Evolutionary conservation across 1,284 basidiomycete genomes (phyloP).

Genomic region (Leccinum insolens): DNA sequence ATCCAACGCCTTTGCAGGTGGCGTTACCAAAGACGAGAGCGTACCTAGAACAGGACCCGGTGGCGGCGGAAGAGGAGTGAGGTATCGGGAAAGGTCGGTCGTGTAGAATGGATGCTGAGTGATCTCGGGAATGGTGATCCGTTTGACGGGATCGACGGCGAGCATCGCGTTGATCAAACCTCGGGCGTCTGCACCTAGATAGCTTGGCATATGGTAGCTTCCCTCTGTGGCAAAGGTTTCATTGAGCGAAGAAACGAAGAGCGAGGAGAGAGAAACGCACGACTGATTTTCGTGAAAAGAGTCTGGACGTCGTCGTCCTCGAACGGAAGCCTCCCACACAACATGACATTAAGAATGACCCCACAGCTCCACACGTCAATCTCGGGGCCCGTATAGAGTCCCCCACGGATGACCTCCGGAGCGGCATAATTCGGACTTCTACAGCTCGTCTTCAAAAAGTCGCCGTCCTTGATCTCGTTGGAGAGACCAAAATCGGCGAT

Average conservation of each 20-base stretch:
- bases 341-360: conserved; percentile 94
- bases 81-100: conserved; percentile 83
- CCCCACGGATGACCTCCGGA: conserved; percentile 92
- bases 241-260: neutral
- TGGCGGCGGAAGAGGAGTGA: conserved; percentile 80
- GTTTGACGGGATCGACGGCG: conserved; percentile 88
- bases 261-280: conserved; percentile 67
- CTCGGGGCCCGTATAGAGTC: conserved; percentile 92
- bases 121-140: conserved; percentile 91
- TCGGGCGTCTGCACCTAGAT: conserved; percentile 77
- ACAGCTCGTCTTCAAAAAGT: conserved; percentile 93
- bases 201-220: conserved; percentile 79
- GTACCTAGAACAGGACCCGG: conserved; percentile 78
- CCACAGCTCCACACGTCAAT: conserved; percentile 99
- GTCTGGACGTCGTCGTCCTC: conserved; percentile 94
- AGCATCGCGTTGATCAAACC: conserved; percentile 86
- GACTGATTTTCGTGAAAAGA: conserved; percentile 91
- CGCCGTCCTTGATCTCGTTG: conserved; percentile 93
- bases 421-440: conserved; percentile 97
- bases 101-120: conserved; percentile 89
- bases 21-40: conserved; percentile 65
- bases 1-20: conserved; percentile 61
- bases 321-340: conserved; percentile 90
- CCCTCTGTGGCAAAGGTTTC: conserved; percentile 59
- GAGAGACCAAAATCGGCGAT: conserved; percentile 96